Conservation (phyloP, 1,139 yeast genomes). For the Lodderomyces orthopsilosis region DNA sequence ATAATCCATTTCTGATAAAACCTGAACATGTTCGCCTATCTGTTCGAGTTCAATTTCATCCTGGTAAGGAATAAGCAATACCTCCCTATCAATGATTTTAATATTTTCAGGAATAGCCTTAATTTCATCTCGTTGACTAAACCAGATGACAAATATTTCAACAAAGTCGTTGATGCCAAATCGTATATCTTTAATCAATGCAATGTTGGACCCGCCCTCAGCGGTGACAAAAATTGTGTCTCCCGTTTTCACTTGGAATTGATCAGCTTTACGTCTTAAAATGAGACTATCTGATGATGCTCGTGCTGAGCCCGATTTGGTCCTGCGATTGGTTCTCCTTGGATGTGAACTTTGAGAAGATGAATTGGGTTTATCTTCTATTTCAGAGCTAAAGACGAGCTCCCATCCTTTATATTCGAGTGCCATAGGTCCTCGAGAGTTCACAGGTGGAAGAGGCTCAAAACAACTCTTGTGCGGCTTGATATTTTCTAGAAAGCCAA, state of each 20-base stretch:
- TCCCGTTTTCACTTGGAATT: slow-evolving; percentile 38
- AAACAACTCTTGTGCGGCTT: background rate
- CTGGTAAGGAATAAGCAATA: slow-evolving; percentile 40
- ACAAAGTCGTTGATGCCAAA: slow-evolving; percentile 39
- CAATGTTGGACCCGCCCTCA: slow-evolving; percentile 19
- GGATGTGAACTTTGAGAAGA: background rate
- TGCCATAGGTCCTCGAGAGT: background rate
- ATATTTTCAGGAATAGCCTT: slow-evolving; percentile 12
- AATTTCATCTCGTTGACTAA: slow-evolving; percentile 25
- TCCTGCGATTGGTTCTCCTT: background rate
- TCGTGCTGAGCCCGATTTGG: too few species aligned
- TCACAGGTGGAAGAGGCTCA: background rate
- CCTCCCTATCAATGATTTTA: slow-evolving; percentile 25
- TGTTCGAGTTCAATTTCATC: slow-evolving; percentile 30
- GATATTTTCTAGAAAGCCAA: too few species aligned
- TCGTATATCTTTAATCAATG: slow-evolving; percentile 38
- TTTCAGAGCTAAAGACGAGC: background rate
- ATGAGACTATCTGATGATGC: slow-evolving; percentile 16
- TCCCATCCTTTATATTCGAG: background rate
- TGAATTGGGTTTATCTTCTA: background rate
- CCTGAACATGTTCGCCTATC: slow-evolving; percentile 32
- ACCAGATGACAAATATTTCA: slow-evolving; percentile 39
- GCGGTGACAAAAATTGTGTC: slow-evolving; percentile 31
- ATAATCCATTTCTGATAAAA: slow-evolving; percentile 29
- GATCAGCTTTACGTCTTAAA: slow-evolving; percentile 32